Evolutionary conservation across 805 yeast genomes (phyloP), one percentile per base, ranked within the genome.

Genomic region (Dipodascus albidus): DNA sequence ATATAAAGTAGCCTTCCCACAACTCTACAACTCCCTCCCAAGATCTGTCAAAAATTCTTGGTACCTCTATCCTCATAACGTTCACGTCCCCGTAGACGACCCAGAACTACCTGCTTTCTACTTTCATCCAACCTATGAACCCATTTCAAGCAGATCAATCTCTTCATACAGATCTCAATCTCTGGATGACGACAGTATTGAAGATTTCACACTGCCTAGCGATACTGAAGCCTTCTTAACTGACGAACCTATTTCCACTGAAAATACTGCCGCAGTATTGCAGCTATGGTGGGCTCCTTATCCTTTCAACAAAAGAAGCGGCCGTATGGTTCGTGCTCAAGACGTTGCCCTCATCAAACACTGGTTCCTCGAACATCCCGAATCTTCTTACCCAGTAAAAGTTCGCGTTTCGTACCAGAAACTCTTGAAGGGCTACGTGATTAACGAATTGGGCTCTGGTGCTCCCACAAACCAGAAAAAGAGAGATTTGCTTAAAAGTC

Each of bases 381-480:
- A 52, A 3, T 72, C 76, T 6, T 69, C 70, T 14, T 74, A 77
- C 53, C 89, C 90, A 0, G 77, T 81, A 6, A 93, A 93, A 64
- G 88, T 87, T 0, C 77, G 90, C 47, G 80, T 89, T 1, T 90
- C 98, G 0, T 85, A 90, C 64, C 98, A 93, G 65, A 87, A 88
- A 65, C 72, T 93, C n/a, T 68, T 95, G 53, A 93, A 93, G 64
- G 74, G 77, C 1, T 71, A 79, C 60, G 90, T 91, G 2, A 70
- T 82, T 50, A 87, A 86, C 64, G 85, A 82, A 54, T 70, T 93
- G 24, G 87, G 82, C 54, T 74, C 72, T 21, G 64, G 66, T 15
- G 68, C 67, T 22, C 69, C 72, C 2, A 70, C 74, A 1, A 70
- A 72, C 31, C 75, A 69, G 48, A 74, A 75, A 50, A 84, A 81